Evolutionary conservation across 352 stramenopile species (phyloP), one percentile per base, ranked within the genome.

Genomic region (Globisporangium mamillatum): DNA sequence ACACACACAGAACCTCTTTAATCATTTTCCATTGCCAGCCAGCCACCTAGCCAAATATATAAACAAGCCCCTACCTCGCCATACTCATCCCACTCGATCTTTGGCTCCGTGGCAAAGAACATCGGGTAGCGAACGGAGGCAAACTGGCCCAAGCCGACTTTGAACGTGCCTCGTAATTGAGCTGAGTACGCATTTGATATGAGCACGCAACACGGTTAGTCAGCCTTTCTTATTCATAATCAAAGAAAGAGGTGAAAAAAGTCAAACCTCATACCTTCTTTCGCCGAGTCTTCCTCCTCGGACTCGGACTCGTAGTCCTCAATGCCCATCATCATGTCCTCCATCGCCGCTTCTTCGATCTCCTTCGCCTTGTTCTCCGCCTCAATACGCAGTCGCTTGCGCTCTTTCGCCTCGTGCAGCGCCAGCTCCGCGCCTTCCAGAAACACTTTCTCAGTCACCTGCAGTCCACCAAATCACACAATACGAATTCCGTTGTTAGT

Each of bases 261-360:
- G 4, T 57, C n/a, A 57, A 16, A 57, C 50, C 1, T 46, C 32
- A 4, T 60, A 91, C 79, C 77, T 78, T 92, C 81, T 80, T 92
- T 87, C 50, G 76, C 73, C 3, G 77, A 71, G 64, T 80, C 74
- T 29, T 93, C 84, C 70, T 95, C 89, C 64, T 96, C 89, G 9
- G 83, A 86, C 52, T 92, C 84, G 1, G 79, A 93, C 68, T 96
- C 89, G 61, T 93, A 96, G 74, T 96, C 89, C 75, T 92, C 89
- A 44, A 96, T 94, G 29, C 84, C 86, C 84, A 95, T 92, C 88
- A 96, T 95, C 86, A 96, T 95, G 68, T 96, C 89, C 69, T 96
- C 88, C 88, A 96, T 95, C 41, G 88, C 89, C 59, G 89, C 89
- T 62, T 95, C 89, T 60, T 95, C 89, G 53, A 95, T 85, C 61